Evolutionary conservation across 2,329 filamentous ascomycete species (phyloP), one percentile per base, ranked within the genome.

Genomic region (Aureobasidium leucospermi): DNA sequence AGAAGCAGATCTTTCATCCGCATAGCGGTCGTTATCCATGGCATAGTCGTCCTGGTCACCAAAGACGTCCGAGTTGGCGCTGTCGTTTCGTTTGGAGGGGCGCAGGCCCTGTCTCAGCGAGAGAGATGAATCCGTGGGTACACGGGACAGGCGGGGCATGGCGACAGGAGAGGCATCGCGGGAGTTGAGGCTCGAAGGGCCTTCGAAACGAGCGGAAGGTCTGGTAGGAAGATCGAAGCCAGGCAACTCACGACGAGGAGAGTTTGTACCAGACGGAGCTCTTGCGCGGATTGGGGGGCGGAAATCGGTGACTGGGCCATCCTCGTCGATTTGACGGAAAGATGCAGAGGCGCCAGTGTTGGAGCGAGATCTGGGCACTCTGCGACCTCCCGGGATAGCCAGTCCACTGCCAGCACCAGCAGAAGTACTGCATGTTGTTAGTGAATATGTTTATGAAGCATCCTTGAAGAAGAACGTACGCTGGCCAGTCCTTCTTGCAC

Each of bases 401-500:
- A 58, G n/a, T 23, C 55, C 55, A 11, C 42, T 36, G 9, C 42
- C 41, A 41, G 45, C 39, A 15, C 36, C 42, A 39, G 59, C 47
- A 45, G 60, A 61, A 42, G 62, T 31, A 42, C 61, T 61, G 41
- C 32, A 59, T 45, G 47, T 39, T 48, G 49, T 59, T 49, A 55
- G 42, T 51, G 28, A 42, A 15, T 2, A 66, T 57, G 13, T 47
- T 39, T 47, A 31, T 42, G 19, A 52, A 46, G 16, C 13, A 11
- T 16, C 1, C 1, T 29, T 16, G 9, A 6, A n/a, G 9, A 31
- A 28, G 28, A 73, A 85, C 84, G 76, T 78, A 73, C 67, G 78
- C 80, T 61, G 86, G 85, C 86, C 86, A 89, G 63, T 88, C 84
- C 66, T 81, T 80, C 76, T 83, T 87, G 63, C 88, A 72, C 65